Evolutionary conservation across 495 filamentous ascomycete genomes (phyloP).

Genomic region (Aspergillus funiculosus): DNA sequence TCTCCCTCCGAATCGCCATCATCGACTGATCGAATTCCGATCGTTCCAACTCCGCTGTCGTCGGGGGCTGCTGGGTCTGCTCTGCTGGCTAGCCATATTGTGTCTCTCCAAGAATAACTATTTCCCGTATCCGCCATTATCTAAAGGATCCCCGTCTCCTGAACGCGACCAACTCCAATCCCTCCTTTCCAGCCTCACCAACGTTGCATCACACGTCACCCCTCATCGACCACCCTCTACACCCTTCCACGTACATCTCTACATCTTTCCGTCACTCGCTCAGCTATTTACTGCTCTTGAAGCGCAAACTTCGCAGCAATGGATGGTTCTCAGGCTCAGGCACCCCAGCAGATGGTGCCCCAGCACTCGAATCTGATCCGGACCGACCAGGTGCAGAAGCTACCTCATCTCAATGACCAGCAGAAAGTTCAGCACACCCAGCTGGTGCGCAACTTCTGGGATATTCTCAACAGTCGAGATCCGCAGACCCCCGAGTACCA

Average conservation of each 20-base stretch:
- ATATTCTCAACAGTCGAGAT: slow-evolving; percentile 52
- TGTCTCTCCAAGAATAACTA: neutral
- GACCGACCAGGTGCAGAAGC: slow-evolving; percentile 48
- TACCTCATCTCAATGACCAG: slow-evolving; percentile 48
- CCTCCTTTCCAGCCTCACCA: neutral
- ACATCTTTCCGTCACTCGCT: neutral
- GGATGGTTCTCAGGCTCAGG: slow-evolving; percentile 32
- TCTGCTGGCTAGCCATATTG: neutral
- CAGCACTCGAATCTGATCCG: slow-evolving; percentile 47
- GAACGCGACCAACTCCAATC: neutral
- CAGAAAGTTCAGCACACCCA: slow-evolving; percentile 62
- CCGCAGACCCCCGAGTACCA: slow-evolving; percentile 52
- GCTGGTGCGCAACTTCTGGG: slow-evolving; percentile 57
- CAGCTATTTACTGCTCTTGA: slow-evolving; percentile 1
- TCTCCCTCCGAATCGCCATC: neutral
- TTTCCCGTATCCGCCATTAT: neutral
- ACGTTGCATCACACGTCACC: neutral
- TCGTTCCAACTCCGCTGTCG: neutral
- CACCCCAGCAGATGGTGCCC: slow-evolving; percentile 29
- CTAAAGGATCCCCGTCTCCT: neutral
- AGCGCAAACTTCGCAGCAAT: slow-evolving; percentile 16
- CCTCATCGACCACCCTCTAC: neutral
- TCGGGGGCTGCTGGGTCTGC: neutral
- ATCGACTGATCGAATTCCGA: slow-evolving; percentile 1
- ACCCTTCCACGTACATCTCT: too few species aligned